Evolutionary conservation across 495 filamentous ascomycete species (phyloP), one percentile per base, ranked within the genome.

Genomic region (Cetradonia linearis): DNA sequence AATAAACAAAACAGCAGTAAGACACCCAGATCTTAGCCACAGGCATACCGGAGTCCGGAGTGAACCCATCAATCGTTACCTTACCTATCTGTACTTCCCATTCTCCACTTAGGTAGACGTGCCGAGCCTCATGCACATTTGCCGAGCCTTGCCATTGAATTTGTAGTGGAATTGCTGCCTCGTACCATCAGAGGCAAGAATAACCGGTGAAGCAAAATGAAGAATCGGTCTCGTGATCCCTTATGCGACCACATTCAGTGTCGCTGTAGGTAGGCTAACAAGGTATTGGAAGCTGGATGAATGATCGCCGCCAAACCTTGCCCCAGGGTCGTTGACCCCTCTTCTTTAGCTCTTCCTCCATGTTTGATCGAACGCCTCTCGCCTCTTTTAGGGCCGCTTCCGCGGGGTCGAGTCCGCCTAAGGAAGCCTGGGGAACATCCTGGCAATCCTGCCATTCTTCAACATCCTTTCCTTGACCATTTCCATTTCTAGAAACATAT

Each of bases 321-420:
- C 20, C 42, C 50, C 28, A 53, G 50, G 30, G 31, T 54, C 50
- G 23, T 20, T 34, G 50, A 54, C 50, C 50, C 50, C 50, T 54
- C 50, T 54, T 54, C 42, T 54, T 34, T 54, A 54, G 50, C 50
- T 50, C 44, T 49, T 50, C 49, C 58, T 40, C 20, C 58, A 60
- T 16, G 25, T 20, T 31, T 40, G 34, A 53, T 38, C 37, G 48
- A 60, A 60, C 47, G 58, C 58, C 58, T 60, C 58, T 60, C 58
- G 47, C 47, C 48, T 60, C 10, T 53, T 60, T 53, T 30, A 42
- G 58, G 38, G 33, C 30, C 7, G 7, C 48, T 50, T 50, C 58
- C 58, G 58, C 58, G 58, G 58, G 58, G 58, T 52, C 47, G 33
- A 52, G 42, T 48, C 44, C 50, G 50, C 50, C 33, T 20, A 54